These are phyloP conservation scores for Naganishia sp. DNA, from an alignment of 1,284 basidiomycete genomes.

Conservation along the genomic window DNA sequence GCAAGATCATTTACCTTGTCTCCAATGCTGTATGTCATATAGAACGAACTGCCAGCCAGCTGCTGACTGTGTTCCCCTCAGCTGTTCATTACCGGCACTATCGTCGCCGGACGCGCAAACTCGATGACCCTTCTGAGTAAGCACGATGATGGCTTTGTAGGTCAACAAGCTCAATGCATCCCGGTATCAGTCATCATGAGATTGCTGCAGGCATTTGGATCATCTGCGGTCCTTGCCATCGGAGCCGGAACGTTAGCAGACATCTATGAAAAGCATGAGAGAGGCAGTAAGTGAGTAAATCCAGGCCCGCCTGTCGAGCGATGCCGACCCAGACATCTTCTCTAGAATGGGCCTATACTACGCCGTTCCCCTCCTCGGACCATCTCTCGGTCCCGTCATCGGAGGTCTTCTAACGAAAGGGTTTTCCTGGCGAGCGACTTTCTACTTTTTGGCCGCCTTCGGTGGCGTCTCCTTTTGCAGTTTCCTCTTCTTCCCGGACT, in stretches of 20 bases:
- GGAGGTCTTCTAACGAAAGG: conserved; percentile 47
- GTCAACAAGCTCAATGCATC: neutral
- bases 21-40: conserved; percentile 56
- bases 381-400: conserved; percentile 61
- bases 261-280: conserved; percentile 74
- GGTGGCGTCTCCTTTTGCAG: conserved; percentile 61
- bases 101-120: conserved; percentile 65
- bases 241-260: conserved; percentile 77
- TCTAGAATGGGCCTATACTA: conserved; percentile 70
- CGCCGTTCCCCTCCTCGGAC: conserved; percentile 58
- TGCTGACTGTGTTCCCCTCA: conserved; percentile 44
- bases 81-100: conserved; percentile 66
- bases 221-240: conserved; percentile 72
- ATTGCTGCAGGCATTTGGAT: conserved; percentile 57
- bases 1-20: conserved; percentile 65
- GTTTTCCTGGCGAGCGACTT: conserved; percentile 73
- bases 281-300: conserved; percentile 63
- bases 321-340: neutral
- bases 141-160: neutral
- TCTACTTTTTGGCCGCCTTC: conserved; percentile 75
- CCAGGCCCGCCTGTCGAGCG: neutral
- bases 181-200: conserved; percentile 40
- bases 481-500: conserved; percentile 74
- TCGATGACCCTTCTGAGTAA: conserved; percentile 44
- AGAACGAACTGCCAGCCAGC: neutral